Percentiles rank a stretch among this genome's conserved stretches.
Evolutionary conservation across 768 basidiomycete genomes (phyloP).

Genomic region (Tylopilus rubrobrunneus): DNA sequence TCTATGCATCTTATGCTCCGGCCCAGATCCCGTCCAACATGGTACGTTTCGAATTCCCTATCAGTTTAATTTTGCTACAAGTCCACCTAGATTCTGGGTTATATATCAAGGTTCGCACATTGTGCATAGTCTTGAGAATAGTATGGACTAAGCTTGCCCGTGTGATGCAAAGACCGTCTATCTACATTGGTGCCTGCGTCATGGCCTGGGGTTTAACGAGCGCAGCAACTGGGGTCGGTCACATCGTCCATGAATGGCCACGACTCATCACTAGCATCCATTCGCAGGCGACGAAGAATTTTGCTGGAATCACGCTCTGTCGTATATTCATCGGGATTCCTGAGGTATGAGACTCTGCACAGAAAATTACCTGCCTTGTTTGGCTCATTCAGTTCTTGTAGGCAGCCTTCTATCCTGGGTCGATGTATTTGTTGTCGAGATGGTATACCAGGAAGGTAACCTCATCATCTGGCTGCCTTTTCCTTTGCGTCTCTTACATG

Average conservation of each 20-base stretch:
- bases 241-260: neutral
- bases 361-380: no score
- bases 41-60: slow-evolving; percentile 32
- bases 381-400: slow-evolving; percentile 8
- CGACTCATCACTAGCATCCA: neutral
- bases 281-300: slow-evolving; percentile 26
- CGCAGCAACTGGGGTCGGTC: slow-evolving; percentile 52
- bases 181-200: slow-evolving; percentile 59
- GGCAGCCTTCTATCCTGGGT: slow-evolving; percentile 65
- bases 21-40: slow-evolving; percentile 33
- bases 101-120: slow-evolving; percentile 43
- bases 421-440: slow-evolving; percentile 22
- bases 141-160: neutral
- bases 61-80: neutral
- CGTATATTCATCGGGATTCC: slow-evolving; percentile 62
- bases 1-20: slow-evolving; percentile 58
- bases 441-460: slow-evolving; percentile 24
- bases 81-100: slow-evolving; percentile 45
- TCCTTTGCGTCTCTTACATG: neutral
- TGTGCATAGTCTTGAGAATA: neutral
- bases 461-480: neutral
- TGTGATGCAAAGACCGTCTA: slow-evolving; percentile 44
- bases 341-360: slow-evolving; percentile 33
- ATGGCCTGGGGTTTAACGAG: slow-evolving; percentile 63
- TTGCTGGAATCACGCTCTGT: slow-evolving; percentile 34